Evolutionary conservation across 805 yeast species (phyloP), one percentile per base, ranked within the genome.

Genomic region (Candida krabiensis): DNA sequence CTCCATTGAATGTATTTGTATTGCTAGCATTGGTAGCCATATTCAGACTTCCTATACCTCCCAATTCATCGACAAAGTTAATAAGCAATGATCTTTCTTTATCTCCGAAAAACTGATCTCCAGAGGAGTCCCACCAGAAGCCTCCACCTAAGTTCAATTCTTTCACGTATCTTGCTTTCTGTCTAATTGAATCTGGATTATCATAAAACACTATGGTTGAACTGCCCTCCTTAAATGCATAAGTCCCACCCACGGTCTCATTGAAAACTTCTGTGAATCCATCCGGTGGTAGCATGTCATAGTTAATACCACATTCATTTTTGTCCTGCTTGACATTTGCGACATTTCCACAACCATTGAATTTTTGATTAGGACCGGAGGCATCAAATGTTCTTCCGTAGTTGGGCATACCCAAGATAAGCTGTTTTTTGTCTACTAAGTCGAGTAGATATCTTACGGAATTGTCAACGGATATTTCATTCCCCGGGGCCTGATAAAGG

Each of bases 111-210:
- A 33, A 52, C 2, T 61, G 52, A 53, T 88, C 96, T 2, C 96
- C 96, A 40, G 82, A 73, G 0, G 96, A 82, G 52, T 91, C 97
- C 98, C 98, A 91, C 83, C 86, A 90, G 78, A 93, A 81, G 0
- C 86, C 96, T 0, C 99, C 98, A 0, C 83, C 95, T 8, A 89
- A 63, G 0, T 66, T 53, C 5, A 64, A 58, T 15, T 60, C 49
- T 27, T 46, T 50, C 6, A 83, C 77, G 50, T 77, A 88, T 19
- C 64, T 51, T 0, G 87, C 88, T 57, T 91, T 93, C 13, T 51
- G 50, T 7, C 56, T 51, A 2, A 74, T 77, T 2, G 83, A 70
- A 4, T 67, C 64, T 0, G 66, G 67, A 44, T 75, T 83, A 56
- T 91, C 99, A 59, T 84, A 91, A 5, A 75, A 70, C 2, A 84